Conservation (phyloP, 108 stramenopile genomes). For the Cylindrotheca closterium region DNA sequence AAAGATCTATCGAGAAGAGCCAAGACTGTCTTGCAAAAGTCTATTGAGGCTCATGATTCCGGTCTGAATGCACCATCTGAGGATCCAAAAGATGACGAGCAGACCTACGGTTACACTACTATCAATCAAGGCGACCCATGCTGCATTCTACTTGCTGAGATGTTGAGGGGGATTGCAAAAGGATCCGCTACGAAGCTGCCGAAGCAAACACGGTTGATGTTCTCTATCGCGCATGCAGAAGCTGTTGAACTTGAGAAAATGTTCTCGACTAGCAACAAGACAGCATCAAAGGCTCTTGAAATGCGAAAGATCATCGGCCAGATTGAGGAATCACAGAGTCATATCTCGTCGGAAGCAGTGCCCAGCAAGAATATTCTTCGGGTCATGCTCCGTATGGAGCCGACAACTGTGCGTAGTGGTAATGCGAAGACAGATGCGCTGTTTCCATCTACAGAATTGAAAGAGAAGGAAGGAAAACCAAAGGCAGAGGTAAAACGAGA, state of each 20-base stretch:
- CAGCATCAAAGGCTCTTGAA: slow-evolving; percentile 3
- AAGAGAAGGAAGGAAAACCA: not conserved
- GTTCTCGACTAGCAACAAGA: slow-evolving; percentile 6
- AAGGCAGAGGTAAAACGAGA: not conserved
- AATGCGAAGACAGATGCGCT: slow-evolving; percentile 12
- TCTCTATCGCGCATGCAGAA: slow-evolving; percentile 25
- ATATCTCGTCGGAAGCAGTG: slow-evolving; percentile 1
- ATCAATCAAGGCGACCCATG: slow-evolving; percentile 56
- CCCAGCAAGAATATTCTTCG: slow-evolving; percentile 36
- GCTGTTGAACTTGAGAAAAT: slow-evolving; percentile 44
- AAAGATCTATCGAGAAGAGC: slow-evolving; percentile 72
- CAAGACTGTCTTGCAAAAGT: slow-evolving; percentile 44
- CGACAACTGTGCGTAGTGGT: not conserved
- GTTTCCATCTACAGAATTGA: slow-evolving; percentile 13
- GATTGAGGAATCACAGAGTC: slow-evolving; percentile 13
- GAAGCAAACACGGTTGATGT: slow-evolving; percentile 25
- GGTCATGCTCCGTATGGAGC: slow-evolving; percentile 27
- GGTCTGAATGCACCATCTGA: not conserved
- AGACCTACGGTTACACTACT: slow-evolving; percentile 48
- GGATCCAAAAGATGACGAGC: slow-evolving; percentile 6
- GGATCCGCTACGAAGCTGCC: slow-evolving; percentile 12
- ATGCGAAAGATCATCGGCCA: slow-evolving; percentile 23
- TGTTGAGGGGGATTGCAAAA: slow-evolving; percentile 55
- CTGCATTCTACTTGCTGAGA: slow-evolving; percentile 68
- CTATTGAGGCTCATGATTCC: not conserved